Conservation (phyloP, 176 grass and related monocot species). For the Aegilops bicornis region DNA sequence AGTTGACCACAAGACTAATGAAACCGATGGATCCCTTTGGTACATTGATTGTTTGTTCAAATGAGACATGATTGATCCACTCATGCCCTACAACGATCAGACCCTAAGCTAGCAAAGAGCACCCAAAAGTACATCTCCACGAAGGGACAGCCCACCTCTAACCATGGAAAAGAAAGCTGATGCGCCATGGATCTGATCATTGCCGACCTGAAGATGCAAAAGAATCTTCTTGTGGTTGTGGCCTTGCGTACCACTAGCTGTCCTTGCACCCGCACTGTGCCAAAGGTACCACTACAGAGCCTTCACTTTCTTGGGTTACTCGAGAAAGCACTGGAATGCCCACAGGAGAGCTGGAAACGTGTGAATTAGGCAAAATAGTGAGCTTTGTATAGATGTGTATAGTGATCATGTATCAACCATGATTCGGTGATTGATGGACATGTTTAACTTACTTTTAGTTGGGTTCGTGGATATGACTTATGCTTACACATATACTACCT, state of each 20-base stretch:
- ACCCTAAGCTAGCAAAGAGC: not conserved
- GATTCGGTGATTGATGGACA: not conserved
- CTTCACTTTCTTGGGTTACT: not conserved
- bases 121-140: not conserved
- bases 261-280: not conserved
- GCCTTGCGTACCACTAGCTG: not conserved
- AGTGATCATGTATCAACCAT: not conserved
- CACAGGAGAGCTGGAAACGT: not conserved
- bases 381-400: not conserved
- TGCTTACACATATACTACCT: no score
- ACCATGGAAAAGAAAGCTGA: not conserved
- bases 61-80: no score
- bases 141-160: not conserved
- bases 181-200: not conserved
- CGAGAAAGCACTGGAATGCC: not conserved
- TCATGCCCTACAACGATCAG: not conserved
- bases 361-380: not conserved
- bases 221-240: not conserved
- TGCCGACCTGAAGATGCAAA: not conserved
- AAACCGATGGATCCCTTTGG: no score
- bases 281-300: not conserved
- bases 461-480: not conserved
- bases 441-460: not conserved
- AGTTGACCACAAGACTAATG: no score
- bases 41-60: no score